These are phyloP conservation scores for Perilla frutescens DNA, from an alignment of 257 asterid species.

Conservation along the genomic window DNA sequence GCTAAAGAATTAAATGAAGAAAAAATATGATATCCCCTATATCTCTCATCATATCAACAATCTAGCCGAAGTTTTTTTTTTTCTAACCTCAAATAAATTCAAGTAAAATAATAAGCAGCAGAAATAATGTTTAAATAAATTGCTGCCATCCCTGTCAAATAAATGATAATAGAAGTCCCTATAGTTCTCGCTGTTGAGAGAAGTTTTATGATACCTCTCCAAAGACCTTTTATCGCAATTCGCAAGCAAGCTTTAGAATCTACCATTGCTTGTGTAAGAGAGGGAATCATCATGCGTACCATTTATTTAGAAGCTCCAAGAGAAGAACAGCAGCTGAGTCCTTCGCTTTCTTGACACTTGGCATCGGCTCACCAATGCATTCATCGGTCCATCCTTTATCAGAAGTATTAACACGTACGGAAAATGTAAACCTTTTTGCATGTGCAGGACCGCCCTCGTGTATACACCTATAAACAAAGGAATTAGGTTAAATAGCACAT, in stretches of 20 bases:
- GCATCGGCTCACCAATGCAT: slow-evolving; percentile 97
- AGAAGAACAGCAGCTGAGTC: slow-evolving; percentile 94
- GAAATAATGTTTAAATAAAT: slow-evolving; percentile 8
- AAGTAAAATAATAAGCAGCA: slow-evolving; percentile 13
- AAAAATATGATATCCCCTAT: background rate
- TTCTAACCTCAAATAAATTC: background rate
- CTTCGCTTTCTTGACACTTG: slow-evolving; percentile 97
- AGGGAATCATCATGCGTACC: slow-evolving; percentile 52
- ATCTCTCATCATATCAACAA: slow-evolving; percentile 37
- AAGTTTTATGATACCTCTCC: slow-evolving; percentile 15
- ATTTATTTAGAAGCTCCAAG: slow-evolving; percentile 72
- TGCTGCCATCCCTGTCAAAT: slow-evolving; percentile 31
- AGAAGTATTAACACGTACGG: slow-evolving; percentile 85
- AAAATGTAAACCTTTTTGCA: slow-evolving; percentile 89
- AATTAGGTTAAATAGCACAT: background rate
- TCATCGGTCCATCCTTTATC: slow-evolving; percentile 96
- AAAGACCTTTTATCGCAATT: background rate
- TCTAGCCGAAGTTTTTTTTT: background rate
- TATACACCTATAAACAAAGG: slow-evolving; percentile 44
- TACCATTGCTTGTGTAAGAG: slow-evolving; percentile 1
- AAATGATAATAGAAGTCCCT: slow-evolving; percentile 21
- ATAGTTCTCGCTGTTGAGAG: slow-evolving; percentile 20
- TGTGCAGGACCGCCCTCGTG: slow-evolving; percentile 99
- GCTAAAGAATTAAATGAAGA: background rate
- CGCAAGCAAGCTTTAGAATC: background rate